Base-by-base conservation (phyloP, 164 flowering plant genomes). In the Vitis riparia region DNA sequence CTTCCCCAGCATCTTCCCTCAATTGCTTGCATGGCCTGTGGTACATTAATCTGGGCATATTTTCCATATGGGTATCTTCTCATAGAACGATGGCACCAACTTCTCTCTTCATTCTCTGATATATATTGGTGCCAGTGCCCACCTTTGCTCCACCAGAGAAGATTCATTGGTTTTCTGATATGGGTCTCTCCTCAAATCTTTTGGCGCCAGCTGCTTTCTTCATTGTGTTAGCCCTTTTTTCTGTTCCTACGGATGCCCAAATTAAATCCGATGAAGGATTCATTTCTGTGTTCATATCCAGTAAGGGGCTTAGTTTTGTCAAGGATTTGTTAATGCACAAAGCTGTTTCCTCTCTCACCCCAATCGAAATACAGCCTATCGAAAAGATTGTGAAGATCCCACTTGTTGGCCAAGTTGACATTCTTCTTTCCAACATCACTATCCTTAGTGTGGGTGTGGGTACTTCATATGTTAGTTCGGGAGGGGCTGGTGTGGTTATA, bases 291-390 rank as follows among this genome's bases (percentile, higher is more conserved):
- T 19, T 70, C 14, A 61, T 87, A 16, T 82, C 91, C 11, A 69
- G 82, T n/a, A 78, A 80, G 67, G 97, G 97, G 58, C 88, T 92
- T 23, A 79, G 77, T 30, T 92, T 89, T 63, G 74, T 78, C 14
- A 90, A 92, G 73, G 85, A 86, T 58, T 51, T 89, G 57, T 73
- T 89, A 5, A 73, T 89, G 29, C 16, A 79, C 9, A 68, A 80
- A 65, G 94, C 90, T 0, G 63, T 85, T n/a, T 71, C 86, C 10
- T 66, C 89, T 11, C 68, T 92, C 19, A 72, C 85, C 17, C 90
- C 92, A 0, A 87, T 90, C 55, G 67, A 77, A 15, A 64, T 92
- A 62, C 88, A 95, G 23, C 70, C 65, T 14, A 84, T 92, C 17
- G 77, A 82, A 60, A 86, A 81, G 66, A 29, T 77, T 19, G 68